These are phyloP conservation scores for Talaromyces sp. DNA, from an alignment of 2,329 filamentous ascomycete genomes.

Conservation along the genomic window DNA sequence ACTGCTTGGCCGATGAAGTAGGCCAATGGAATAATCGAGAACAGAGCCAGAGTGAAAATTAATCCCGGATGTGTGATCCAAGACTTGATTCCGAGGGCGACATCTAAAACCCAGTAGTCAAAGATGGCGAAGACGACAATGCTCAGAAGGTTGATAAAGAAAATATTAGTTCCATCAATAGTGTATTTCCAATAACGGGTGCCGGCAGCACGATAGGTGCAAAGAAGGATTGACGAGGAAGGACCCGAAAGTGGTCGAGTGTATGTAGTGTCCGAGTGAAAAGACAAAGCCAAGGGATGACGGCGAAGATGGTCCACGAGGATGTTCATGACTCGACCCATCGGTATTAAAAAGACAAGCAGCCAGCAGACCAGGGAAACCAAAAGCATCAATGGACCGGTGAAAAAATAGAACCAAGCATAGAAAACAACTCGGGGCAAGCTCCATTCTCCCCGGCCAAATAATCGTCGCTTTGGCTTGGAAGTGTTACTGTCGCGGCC, in stretches of 20 bases:
- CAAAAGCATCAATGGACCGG: slow-evolving; percentile 78
- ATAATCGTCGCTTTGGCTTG: slow-evolving; percentile 72
- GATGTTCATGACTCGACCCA: slow-evolving; percentile 91
- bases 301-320: slow-evolving; percentile 87
- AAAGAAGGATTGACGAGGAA: slow-evolving; percentile 82
- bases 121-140: slow-evolving; percentile 93
- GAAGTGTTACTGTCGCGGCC: slow-evolving; percentile 35
- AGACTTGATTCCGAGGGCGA: slow-evolving; percentile 62
- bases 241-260: slow-evolving; percentile 65
- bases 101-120: slow-evolving; percentile 77
- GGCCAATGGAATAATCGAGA: slow-evolving; percentile 92
- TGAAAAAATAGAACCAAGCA: slow-evolving; percentile 87
- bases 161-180: slow-evolving; percentile 96
- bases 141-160: slow-evolving; percentile 92
- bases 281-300: slow-evolving; percentile 86
- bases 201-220: slow-evolving; percentile 93
- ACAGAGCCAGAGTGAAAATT: slow-evolving; percentile 73
- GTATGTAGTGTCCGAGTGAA: slow-evolving; percentile 77
- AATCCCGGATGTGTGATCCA: slow-evolving; percentile 78
- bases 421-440: slow-evolving; percentile 94
- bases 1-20: slow-evolving; percentile 99
- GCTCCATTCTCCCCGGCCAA: slow-evolving; percentile 94
- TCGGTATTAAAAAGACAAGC: slow-evolving; percentile 94
- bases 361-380: slow-evolving; percentile 92
- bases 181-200: slow-evolving; percentile 99